phyloP scores from a whole-genome alignment of 768 basidiomycete genomes.

The Paxillus rubicundulus region DNA sequence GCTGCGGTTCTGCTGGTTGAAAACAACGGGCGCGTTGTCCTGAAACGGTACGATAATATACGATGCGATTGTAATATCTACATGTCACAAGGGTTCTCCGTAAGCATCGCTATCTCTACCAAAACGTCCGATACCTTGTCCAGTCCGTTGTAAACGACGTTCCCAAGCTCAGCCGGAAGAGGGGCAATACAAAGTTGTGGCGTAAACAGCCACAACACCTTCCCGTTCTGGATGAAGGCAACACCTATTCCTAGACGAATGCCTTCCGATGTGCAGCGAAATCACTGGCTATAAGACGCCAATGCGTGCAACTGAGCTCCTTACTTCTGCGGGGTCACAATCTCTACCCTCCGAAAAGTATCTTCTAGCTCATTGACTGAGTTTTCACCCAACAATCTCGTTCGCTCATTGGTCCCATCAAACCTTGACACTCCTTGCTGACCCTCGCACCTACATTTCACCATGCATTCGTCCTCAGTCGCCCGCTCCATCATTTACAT shows the following conservation, averaged over 20 bases:
- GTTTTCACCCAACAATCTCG: background rate
- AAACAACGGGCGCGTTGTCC: constrained; percentile 12
- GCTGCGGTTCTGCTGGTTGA: background rate
- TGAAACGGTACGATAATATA: background rate
- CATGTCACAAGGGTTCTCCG: background rate
- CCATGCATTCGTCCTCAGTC: constrained; percentile 12
- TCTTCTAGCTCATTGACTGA: constrained; percentile 13
- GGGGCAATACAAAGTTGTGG: constrained; percentile 9
- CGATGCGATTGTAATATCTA: background rate
- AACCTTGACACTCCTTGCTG: background rate
- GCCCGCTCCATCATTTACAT: constrained; percentile 17
- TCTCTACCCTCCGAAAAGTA: background rate
- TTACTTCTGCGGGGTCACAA: background rate
- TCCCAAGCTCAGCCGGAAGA: background rate
- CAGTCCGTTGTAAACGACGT: background rate
- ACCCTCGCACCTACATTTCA: background rate
- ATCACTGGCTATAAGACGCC: constrained; percentile 4
- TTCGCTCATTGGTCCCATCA: background rate
- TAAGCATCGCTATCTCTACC: background rate
- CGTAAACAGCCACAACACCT: background rate
- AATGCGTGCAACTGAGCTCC: background rate
- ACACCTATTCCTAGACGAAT: constrained; percentile 1
- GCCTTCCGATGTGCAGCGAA: background rate
- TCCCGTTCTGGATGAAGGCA: constrained; percentile 15
- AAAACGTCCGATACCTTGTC: background rate